phyloP scores from a whole-genome alignment of 805 yeast species.

The Pichia exigua region DNA sequence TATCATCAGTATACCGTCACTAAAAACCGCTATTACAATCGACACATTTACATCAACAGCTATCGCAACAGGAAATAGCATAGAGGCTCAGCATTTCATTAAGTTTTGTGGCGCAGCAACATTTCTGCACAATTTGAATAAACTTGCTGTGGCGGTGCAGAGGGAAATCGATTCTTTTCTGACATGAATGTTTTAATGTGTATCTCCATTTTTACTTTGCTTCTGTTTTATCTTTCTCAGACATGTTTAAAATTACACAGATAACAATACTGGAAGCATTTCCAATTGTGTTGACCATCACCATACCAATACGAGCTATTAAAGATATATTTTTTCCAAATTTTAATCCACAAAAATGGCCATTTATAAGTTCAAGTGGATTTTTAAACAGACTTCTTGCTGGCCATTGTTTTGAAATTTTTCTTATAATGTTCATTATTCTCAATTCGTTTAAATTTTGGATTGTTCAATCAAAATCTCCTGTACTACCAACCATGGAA shows the following conservation, averaged over 20 bases:
- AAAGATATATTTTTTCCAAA: conserved; percentile 10
- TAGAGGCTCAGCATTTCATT: not conserved
- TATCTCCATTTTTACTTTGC: too few relatives aligned
- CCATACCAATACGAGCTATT: conserved; percentile 5
- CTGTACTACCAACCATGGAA: conserved; percentile 15
- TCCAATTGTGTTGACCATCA: not conserved
- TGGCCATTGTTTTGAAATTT: conserved; percentile 25
- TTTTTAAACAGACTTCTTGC: conserved; percentile 23
- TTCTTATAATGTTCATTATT: conserved; percentile 8
- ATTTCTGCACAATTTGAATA: not conserved
- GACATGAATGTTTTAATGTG: not conserved
- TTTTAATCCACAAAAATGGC: conserved; percentile 7
- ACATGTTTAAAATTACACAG: not conserved
- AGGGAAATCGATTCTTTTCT: not conserved
- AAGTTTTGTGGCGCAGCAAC: conserved; percentile 1
- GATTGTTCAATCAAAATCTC: not conserved
- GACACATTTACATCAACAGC: not conserved
- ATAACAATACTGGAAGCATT: not conserved
- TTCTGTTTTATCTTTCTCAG: not conserved
- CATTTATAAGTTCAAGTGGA: conserved; percentile 19
- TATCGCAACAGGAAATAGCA: not conserved
- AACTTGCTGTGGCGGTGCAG: not conserved
- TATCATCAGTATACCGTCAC: not conserved
- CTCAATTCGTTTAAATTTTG: conserved; percentile 5
- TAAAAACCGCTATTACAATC: not conserved